These are phyloP conservation scores for Schwanniomyces polymorphus DNA, from an alignment of 805 yeast genomes.

Conservation along the genomic window DNA sequence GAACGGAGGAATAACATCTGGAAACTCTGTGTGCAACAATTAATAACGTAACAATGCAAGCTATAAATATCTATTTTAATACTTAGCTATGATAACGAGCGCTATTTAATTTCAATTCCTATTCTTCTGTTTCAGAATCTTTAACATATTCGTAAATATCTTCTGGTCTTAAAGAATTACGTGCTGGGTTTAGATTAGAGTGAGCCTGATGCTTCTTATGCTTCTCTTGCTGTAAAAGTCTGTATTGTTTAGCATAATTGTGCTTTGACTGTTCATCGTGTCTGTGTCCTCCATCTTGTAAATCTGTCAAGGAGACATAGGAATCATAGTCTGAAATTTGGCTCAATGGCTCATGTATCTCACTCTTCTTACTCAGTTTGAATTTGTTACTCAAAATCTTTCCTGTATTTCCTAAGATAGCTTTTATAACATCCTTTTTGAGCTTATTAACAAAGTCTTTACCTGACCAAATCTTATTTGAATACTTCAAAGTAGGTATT, in stretches of 20 bases:
- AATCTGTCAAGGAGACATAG: slow-evolving; percentile 38
- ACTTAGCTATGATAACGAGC: too few species aligned
- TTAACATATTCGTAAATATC: not conserved
- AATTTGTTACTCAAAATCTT: slow-evolving; percentile 78
- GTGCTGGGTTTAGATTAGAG: not conserved
- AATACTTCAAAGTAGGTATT: slow-evolving; percentile 57
- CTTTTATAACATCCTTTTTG: slow-evolving; percentile 61
- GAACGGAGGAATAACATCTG: too few species aligned
- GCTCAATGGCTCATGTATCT: slow-evolving; percentile 30
- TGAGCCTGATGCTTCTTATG: slow-evolving; percentile 8
- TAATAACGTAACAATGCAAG: too few species aligned
- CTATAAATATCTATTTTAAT: too few species aligned
- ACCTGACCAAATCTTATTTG: slow-evolving; percentile 56
- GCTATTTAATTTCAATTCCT: too few species aligned
- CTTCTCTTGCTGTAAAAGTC: slow-evolving; percentile 5
- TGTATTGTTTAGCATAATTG: not conserved
- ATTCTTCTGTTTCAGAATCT: not conserved
- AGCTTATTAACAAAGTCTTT: slow-evolving; percentile 64
- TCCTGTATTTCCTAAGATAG: slow-evolving; percentile 67
- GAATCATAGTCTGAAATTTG: slow-evolving; percentile 40
- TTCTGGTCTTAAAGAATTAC: not conserved
- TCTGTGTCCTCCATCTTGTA: slow-evolving; percentile 32
- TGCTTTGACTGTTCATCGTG: slow-evolving; percentile 7
- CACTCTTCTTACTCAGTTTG: slow-evolving; percentile 33
- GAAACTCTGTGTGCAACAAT: too few species aligned